A percentile compares a stretch with the other conserved stretches of the same genome.
Evolutionary conservation across 139 green algal genomes (phyloP).

Genomic region (Coccomyxa sp.): DNA sequence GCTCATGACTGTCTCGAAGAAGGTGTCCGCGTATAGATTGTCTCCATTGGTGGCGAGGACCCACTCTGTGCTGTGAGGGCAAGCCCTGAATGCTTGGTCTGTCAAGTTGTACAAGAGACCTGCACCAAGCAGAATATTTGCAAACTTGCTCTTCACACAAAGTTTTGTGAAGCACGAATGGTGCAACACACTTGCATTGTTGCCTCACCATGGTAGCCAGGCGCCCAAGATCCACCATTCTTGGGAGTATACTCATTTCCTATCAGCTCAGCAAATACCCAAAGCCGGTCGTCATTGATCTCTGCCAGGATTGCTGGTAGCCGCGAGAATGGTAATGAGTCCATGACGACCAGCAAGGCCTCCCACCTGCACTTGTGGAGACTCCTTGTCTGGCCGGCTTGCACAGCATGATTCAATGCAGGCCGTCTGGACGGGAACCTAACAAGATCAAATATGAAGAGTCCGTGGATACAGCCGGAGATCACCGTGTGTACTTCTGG

Average conservation of each 20-base stretch:
- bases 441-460: background rate
- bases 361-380: constrained; percentile 52
- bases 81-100: constrained; percentile 61
- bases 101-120: constrained; percentile 75
- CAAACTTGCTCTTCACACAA: too few relatives aligned
- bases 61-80: constrained; percentile 55
- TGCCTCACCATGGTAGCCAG: constrained; percentile 54
- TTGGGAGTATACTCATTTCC: constrained; percentile 45
- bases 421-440: background rate
- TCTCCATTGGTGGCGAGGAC: constrained; percentile 81
- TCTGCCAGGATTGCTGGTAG: constrained; percentile 57
- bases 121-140: background rate
- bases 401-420: background rate
- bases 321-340: constrained; percentile 62
- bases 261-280: constrained; percentile 75
- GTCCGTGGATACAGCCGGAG: background rate
- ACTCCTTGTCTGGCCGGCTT: background rate
- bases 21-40: constrained; percentile 65
- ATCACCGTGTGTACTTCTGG: background rate
- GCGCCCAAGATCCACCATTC: constrained; percentile 45
- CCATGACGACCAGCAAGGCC: constrained; percentile 65
- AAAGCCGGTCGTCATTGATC: constrained; percentile 52
- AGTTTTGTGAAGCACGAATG: background rate
- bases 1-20: constrained; percentile 39
- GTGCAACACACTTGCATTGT: background rate